phyloP scores from a whole-genome alignment of 768 basidiomycete genomes.

The Infundibulicybe gibba region DNA sequence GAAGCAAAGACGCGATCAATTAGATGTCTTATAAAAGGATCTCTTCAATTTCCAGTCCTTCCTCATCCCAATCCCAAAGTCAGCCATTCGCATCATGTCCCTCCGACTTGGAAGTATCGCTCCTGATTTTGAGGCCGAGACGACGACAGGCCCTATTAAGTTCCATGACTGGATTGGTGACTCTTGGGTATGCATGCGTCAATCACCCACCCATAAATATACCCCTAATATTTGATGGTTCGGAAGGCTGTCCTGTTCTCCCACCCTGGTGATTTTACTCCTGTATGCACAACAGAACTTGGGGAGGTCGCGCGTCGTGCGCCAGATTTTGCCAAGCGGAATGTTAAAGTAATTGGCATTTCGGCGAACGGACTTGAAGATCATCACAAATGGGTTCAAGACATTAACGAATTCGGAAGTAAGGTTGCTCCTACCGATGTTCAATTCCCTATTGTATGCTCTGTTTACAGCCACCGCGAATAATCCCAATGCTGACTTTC shows the following conservation, averaged over 20 bases:
- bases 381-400: conserved; percentile 86
- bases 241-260: conserved; percentile 84
- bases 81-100: conserved; percentile 12
- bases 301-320: conserved; percentile 91
- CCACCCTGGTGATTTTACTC: conserved; percentile 92
- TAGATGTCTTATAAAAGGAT: background rate
- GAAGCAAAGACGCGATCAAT: conserved; percentile 57
- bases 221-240: conserved; percentile 2
- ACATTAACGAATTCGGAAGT: conserved; percentile 79
- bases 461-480: conserved; percentile 7
- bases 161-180: conserved; percentile 92
- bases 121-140: conserved; percentile 89
- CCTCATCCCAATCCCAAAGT: no score
- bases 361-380: conserved; percentile 86
- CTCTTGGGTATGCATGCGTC: conserved; percentile 66
- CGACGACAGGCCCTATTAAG: conserved; percentile 81
- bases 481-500: background rate
- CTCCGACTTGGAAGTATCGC: conserved; percentile 86
- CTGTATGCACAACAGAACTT: conserved; percentile 95
- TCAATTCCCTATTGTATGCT: conserved; percentile 87
- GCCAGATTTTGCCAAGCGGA: conserved; percentile 79
- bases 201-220: background rate
- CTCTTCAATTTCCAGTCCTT: no score
- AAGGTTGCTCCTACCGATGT: conserved; percentile 70
- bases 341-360: conserved; percentile 92